Base-by-base conservation (phyloP, 768 basidiomycete genomes). In the Psilocybe cyanescens region DNA sequence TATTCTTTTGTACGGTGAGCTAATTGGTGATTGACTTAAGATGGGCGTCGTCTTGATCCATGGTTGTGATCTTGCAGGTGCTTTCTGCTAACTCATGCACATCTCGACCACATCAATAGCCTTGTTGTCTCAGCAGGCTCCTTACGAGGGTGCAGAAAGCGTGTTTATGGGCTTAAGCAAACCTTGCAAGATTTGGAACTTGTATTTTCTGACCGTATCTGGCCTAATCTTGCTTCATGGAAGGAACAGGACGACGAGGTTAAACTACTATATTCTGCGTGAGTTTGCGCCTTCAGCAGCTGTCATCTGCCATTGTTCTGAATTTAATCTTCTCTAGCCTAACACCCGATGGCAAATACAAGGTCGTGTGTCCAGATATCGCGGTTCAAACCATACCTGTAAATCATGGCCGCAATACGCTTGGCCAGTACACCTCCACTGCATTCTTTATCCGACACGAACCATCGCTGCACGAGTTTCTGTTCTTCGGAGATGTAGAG, bases 401-500 rank as follows among this genome's bases (percentile, higher is more conserved):
- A 48, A 89, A 83, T 58, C 93, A 95, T 67, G 94, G 95, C 9
- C 77, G 78, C 62, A 84, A 84, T 69, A 71, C 74, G 50, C 67
- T 72, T 35, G 85, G 84, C 16, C 71, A 75, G 37, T 95, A 97
- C 74, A 82, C 88, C 14, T 91, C 91, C 12, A 78, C 90, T 1
- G 97, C 95, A 14, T 96, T 92, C 78, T 97, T 97, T 73, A 74
- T 98, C 67, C 85, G 87, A 12, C 84, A 91, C 65, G 81, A 91
- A 55, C 75, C 81, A 16, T 80, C 82, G 35, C 73, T 72, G 1
- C 81, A 78, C 50, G 92, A 97, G 72, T 88, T 98, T 65, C 79
- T 98, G 39, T 98, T 98, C 75, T 97, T 97, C 67, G 97, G 97
- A 0, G 95, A 97, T 74, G 89, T 97, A 61, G 94, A 96, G 69